phyloP scores from a whole-genome alignment of 2,329 filamentous ascomycete species.

The Botrytis sinoallii region DNA sequence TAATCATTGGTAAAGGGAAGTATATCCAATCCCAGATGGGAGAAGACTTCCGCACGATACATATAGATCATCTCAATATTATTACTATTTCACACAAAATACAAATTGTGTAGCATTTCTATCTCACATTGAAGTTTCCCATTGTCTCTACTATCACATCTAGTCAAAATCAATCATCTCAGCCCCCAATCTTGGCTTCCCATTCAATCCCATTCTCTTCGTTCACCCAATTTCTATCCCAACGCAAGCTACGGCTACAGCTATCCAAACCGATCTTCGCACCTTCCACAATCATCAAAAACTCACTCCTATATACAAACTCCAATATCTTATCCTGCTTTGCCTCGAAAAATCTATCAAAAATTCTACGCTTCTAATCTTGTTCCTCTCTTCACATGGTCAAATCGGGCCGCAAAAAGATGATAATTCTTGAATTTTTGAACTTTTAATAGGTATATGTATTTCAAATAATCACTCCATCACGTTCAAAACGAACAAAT shows the following conservation, averaged over 20 bases:
- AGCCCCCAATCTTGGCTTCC: background rate
- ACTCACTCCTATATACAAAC: background rate
- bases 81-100: background rate
- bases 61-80: background rate
- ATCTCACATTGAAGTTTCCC: background rate
- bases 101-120: background rate
- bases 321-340: background rate
- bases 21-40: background rate
- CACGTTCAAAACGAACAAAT: background rate
- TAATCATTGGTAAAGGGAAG: background rate
- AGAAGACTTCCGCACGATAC: background rate
- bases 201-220: background rate
- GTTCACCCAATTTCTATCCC: background rate
- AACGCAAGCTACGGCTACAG: background rate
- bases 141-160: rapidly evolving
- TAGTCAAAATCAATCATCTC: background rate
- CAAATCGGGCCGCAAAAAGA: rapidly evolving
- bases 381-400: background rate
- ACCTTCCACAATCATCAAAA: background rate
- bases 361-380: background rate
- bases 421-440: background rate
- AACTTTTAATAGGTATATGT: background rate
- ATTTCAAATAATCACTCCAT: background rate
- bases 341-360: background rate
- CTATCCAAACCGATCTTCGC: background rate